Conservation (phyloP, 2,329 filamentous ascomycete species). For the Cryphonectria japonica region DNA sequence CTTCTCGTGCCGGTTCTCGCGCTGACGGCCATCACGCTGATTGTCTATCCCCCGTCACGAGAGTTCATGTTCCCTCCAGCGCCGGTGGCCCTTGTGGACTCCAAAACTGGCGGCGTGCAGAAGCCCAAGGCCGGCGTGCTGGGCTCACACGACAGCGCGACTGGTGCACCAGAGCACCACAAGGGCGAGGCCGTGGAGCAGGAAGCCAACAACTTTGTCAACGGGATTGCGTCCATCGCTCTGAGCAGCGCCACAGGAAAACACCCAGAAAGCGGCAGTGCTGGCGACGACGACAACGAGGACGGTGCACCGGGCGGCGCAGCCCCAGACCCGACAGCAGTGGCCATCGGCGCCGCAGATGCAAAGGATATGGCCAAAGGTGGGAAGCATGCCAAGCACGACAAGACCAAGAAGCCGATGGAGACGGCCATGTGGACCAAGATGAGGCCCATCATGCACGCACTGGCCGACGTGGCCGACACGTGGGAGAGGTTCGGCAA, state of each 20-base stretch:
- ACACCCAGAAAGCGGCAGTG: slow-evolving; percentile 68
- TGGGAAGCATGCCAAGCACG: slow-evolving; percentile 55
- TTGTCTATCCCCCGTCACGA: slow-evolving; percentile 67
- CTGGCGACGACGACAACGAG: slow-evolving; percentile 48
- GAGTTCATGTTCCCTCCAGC: slow-evolving; percentile 73
- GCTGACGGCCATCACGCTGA: slow-evolving; percentile 64
- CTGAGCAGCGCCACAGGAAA: slow-evolving; percentile 78
- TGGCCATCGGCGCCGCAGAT: slow-evolving; percentile 44
- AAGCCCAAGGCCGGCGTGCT: slow-evolving; percentile 77
- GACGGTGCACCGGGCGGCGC: slow-evolving; percentile 33
- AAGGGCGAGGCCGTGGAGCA: slow-evolving; percentile 83
- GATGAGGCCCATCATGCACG: slow-evolving; percentile 72
- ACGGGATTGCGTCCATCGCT: slow-evolving; percentile 71
- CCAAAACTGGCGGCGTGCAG: slow-evolving; percentile 72
- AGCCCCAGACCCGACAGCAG: slow-evolving; percentile 42
- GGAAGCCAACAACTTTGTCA: slow-evolving; percentile 81
- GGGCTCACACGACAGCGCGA: slow-evolving; percentile 75
- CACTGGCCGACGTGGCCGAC: slow-evolving; percentile 51
- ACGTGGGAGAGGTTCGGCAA: slow-evolving; percentile 57
- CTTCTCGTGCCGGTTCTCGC: slow-evolving; percentile 67
- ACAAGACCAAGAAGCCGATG: slow-evolving; percentile 80
- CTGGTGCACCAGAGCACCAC: slow-evolving; percentile 80
- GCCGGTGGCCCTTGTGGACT: slow-evolving; percentile 72
- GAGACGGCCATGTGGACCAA: slow-evolving; percentile 71
- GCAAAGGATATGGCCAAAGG: slow-evolving; percentile 52